These are phyloP conservation scores for Xylaria sp. DNA, from an alignment of 2,329 filamentous ascomycete genomes.

Conservation along the genomic window DNA sequence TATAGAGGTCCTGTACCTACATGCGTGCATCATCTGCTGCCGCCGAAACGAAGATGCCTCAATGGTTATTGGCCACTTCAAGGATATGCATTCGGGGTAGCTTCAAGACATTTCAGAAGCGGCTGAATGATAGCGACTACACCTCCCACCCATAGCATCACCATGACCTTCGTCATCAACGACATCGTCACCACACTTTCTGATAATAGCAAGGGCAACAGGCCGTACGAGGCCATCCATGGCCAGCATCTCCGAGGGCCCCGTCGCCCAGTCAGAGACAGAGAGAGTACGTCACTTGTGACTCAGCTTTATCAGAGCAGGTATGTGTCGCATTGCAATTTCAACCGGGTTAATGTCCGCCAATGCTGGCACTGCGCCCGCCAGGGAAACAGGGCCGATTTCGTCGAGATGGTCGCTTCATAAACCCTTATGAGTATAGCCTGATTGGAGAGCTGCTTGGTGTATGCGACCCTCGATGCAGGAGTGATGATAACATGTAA, in stretches of 20 bases:
- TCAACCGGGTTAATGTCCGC: conserved; percentile 9
- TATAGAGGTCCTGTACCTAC: conserved; percentile 9
- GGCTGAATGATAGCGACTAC: conserved; percentile 14
- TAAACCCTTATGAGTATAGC: neutral
- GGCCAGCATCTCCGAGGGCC: neutral
- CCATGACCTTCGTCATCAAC: neutral
- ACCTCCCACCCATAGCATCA: conserved; percentile 9
- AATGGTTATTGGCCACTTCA: conserved; percentile 9
- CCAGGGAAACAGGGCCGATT: conserved; percentile 11
- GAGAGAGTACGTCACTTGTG: neutral
- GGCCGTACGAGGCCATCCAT: neutral
- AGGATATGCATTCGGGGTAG: conserved; percentile 11
- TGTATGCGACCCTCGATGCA: conserved; percentile 10
- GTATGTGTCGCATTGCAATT: conserved; percentile 13
- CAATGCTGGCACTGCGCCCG: conserved; percentile 8
- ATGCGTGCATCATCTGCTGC: conserved; percentile 14
- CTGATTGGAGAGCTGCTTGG: conserved; percentile 9
- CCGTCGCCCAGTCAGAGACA: conserved; percentile 2
- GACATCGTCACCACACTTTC: conserved; percentile 5
- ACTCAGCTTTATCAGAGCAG: neutral
- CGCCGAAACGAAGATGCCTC: conserved; percentile 10
- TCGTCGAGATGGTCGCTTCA: conserved; percentile 6
- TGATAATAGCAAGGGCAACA: neutral
- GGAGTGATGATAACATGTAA: neutral
- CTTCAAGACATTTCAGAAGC: conserved; percentile 11